These are phyloP conservation scores for Plasmodium sp. DNA, from an alignment of 169 alveolate genomes.

Conservation along the genomic window DNA sequence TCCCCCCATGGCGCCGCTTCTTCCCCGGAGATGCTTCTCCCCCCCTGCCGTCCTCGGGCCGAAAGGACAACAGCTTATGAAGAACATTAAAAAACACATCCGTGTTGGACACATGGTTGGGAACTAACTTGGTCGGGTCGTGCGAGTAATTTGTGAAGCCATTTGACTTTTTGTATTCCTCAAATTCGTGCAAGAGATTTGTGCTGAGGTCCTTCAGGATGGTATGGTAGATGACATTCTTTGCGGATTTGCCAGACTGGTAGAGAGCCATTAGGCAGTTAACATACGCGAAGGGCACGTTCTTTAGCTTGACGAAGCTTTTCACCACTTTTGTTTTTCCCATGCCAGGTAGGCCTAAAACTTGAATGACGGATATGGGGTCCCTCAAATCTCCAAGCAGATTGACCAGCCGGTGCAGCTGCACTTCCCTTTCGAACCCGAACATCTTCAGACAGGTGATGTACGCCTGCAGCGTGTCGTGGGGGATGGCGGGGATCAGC, in stretches of 20 bases:
- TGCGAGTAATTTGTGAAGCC: constrained; percentile 25
- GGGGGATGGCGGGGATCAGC: constrained; percentile 73
- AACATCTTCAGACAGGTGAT: constrained; percentile 58
- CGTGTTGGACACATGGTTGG: constrained; percentile 56
- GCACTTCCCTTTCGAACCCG: constrained; percentile 76
- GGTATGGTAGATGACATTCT: constrained; percentile 66
- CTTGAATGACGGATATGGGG: constrained; percentile 67
- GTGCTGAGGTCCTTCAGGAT: constrained; percentile 63
- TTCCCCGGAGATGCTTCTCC: background rate
- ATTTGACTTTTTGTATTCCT: constrained; percentile 50
- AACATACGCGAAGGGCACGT: constrained; percentile 74
- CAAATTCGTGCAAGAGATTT: constrained; percentile 49
- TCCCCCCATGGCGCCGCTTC: background rate
- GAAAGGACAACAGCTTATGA: constrained; percentile 59
- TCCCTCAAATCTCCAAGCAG: constrained; percentile 66
- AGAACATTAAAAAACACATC: constrained; percentile 58
- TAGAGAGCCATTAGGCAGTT: constrained; percentile 75
- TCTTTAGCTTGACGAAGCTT: constrained; percentile 27
- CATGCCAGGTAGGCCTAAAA: constrained; percentile 74
- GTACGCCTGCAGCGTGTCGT: constrained; percentile 41
- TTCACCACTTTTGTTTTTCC: constrained; percentile 74
- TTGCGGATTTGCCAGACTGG: constrained; percentile 74
- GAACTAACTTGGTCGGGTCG: constrained; percentile 74
- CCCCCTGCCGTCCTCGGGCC: constrained; percentile 12
- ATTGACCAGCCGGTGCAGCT: constrained; percentile 49